Base-by-base conservation (phyloP, 331 rosid genomes). In the Pyrus hybrid region DNA sequence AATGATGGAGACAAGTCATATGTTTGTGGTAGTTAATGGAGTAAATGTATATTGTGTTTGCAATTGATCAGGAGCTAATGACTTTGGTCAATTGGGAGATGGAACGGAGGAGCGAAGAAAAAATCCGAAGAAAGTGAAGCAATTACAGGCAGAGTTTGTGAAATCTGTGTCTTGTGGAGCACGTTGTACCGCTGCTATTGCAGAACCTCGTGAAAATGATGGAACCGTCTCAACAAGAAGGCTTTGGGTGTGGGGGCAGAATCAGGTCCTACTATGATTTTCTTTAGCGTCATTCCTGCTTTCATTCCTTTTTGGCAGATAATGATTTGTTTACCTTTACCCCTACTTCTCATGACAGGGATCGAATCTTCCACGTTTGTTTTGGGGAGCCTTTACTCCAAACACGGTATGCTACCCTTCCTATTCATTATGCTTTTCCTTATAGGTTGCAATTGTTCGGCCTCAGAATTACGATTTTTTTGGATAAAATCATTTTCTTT, bases 241-340 rank as follows among this genome's bases (percentile, higher is more conserved):
- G 87, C 96, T 93, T 65, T 93, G 98, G 98, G 80, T 93, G 65
- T 93, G 98, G 98, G 98, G 98, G 30, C 96, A 93, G 76, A 93
- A 93, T 80, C 98, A 93, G 97, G 98, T 90, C 49, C 8, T 14
- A 8, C 67, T 64, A 63, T 74, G 56, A 41, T 21, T 29, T 6
- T 45, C n/a, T 71, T 68, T 61, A 37, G 26, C 49, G 20, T 67
- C 13, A 2, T 58, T 30, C 25, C 25, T 77, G 13, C 17, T 53
- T n/a, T 29, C 67, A 16, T 78, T 25, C 28, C 4, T 33, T 45
- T 74, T 16, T 41, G 33, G 73, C 13, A 5, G 45, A 61, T 74
- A 51, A 22, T 70, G 73, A 64, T 61, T 63, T 71, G 41, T 37
- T 72, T 69, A 30, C 33, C 45, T 49, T 57, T 56, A 68, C 32